phyloP scores from a whole-genome alignment of 257 asterid genomes.

The Primulina eburnea region DNA sequence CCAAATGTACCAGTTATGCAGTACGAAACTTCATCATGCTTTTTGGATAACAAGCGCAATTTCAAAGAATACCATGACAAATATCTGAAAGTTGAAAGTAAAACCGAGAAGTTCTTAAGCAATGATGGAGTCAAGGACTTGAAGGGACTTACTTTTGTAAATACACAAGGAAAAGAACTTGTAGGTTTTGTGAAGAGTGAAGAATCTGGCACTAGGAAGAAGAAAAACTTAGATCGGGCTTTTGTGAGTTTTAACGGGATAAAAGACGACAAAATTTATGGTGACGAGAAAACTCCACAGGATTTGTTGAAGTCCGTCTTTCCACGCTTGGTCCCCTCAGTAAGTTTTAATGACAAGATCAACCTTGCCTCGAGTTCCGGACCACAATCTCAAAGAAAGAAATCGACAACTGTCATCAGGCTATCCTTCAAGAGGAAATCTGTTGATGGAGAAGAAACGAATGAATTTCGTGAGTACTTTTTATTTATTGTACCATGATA shows the following conservation, averaged over 20 bases:
- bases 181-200: conserved; percentile 37
- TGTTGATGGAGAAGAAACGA: conserved; percentile 49
- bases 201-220: conserved; percentile 32
- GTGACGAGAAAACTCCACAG: conserved; percentile 37
- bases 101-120: conserved; percentile 37
- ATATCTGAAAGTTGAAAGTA: conserved; percentile 36
- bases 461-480: conserved; percentile 48
- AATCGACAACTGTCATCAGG: conserved; percentile 64
- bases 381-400: conserved; percentile 50
- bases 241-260: conserved; percentile 40
- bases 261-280: conserved; percentile 32
- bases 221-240: conserved; percentile 41
- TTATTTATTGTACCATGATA: neutral
- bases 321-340: conserved; percentile 39
- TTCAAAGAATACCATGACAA: conserved; percentile 47
- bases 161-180: conserved; percentile 39
- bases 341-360: conserved; percentile 47
- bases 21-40: conserved; percentile 62
- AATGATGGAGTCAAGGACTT: conserved; percentile 47
- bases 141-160: conserved; percentile 40
- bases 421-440: conserved; percentile 72
- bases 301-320: conserved; percentile 40
- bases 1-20: conserved; percentile 70
- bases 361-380: conserved; percentile 32
- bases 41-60: conserved; percentile 50